These are phyloP conservation scores for Circinella umbellata DNA, from an alignment of 371 early-diverging fungal genomes.

Conservation along the genomic window DNA sequence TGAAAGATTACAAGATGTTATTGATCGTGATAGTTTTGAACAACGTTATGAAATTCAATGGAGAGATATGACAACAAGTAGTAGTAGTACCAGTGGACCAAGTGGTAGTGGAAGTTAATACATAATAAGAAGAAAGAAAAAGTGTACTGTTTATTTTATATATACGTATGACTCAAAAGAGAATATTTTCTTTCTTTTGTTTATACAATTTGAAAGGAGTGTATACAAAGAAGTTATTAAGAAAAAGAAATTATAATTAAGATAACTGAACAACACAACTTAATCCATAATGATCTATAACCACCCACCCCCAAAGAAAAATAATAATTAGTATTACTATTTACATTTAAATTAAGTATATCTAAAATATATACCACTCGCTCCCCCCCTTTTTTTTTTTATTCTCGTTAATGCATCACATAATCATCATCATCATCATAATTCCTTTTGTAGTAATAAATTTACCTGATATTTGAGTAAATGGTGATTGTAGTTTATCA, in stretches of 20 bases:
- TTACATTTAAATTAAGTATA: too few relatives aligned
- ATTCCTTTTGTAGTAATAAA: too few relatives aligned
- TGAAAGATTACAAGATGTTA: constrained; percentile 9
- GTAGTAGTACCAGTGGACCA: too few relatives aligned
- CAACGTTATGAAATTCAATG: constrained; percentile 16
- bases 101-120: neutral
- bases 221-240: too few relatives aligned
- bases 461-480: constrained; percentile 32
- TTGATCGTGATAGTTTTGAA: constrained; percentile 18
- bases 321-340: neutral
- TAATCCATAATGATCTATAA: constrained; percentile 31
- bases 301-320: neutral
- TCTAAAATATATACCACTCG: too few relatives aligned
- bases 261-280: constrained; percentile 19
- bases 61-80: neutral
- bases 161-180: too few relatives aligned
- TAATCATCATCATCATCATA: too few relatives aligned
- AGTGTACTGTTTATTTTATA: neutral
- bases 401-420: too few relatives aligned
- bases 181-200: too few relatives aligned
- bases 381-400: neutral
- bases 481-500: constrained; percentile 14
- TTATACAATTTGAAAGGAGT: too few relatives aligned
- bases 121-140: neutral
- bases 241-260: constrained; percentile 3